Conservation (phyloP, 352 stramenopile genomes). For the Aphanomyces invadans region DNA sequence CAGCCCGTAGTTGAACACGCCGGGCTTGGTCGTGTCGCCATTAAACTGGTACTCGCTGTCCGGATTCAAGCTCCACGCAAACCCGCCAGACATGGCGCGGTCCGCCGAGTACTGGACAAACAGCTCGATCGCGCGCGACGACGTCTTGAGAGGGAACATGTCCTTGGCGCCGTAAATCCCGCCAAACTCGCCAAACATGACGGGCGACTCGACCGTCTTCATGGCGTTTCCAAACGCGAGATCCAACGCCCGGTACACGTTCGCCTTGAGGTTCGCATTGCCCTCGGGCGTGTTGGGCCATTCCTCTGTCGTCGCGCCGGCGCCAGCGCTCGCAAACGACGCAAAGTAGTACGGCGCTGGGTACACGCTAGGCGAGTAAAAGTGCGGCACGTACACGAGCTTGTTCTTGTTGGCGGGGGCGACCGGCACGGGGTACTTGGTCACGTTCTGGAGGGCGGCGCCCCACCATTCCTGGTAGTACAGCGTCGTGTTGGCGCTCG, state of each 20-base stretch:
- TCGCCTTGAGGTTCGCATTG: slow-evolving; percentile 44
- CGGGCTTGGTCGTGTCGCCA: slow-evolving; percentile 34
- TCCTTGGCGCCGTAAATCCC: slow-evolving; percentile 66
- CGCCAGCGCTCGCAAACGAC: slow-evolving; percentile 37
- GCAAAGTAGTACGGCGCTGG: slow-evolving; percentile 67
- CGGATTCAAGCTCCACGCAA: slow-evolving; percentile 73
- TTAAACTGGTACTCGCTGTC: slow-evolving; percentile 73
- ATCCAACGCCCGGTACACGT: slow-evolving; percentile 54
- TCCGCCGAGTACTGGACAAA: slow-evolving; percentile 60
- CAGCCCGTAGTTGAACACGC: slow-evolving; percentile 60
- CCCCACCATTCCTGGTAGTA: slow-evolving; percentile 72
- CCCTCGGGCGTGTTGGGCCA: slow-evolving; percentile 56
- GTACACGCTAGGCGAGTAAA: slow-evolving; percentile 75
- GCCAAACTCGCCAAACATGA: slow-evolving; percentile 75
- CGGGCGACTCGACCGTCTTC: slow-evolving; percentile 39
- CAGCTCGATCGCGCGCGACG: slow-evolving; percentile 60
- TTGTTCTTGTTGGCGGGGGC: slow-evolving; percentile 40
- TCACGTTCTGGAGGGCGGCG: slow-evolving; percentile 71
- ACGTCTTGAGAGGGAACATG: slow-evolving; percentile 46
- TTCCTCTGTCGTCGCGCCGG: slow-evolving; percentile 49
- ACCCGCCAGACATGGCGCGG: slow-evolving; percentile 64
- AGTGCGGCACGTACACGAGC: slow-evolving; percentile 73
- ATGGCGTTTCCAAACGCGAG: slow-evolving; percentile 55
- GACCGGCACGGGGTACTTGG: slow-evolving; percentile 56
- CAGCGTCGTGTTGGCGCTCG: slow-evolving; percentile 45